Evolutionary conservation across 2,329 filamentous ascomycete species (phyloP).

Genomic region (Fusarium pseudocircinatum): DNA sequence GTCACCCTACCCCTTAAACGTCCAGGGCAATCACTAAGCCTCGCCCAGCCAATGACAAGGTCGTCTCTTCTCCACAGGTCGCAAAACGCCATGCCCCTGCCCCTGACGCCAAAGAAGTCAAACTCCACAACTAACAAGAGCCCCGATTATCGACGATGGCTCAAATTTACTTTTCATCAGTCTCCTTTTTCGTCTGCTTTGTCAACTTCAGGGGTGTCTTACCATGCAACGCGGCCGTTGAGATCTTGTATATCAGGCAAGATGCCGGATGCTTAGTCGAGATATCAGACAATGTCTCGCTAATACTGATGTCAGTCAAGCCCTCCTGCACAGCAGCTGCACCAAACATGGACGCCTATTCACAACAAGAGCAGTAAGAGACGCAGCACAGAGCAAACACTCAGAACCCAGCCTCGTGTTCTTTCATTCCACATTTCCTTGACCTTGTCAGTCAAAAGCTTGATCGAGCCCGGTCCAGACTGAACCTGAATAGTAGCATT

Average conservation of each 20-base stretch:
- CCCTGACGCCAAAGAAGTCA: conserved; percentile 34
- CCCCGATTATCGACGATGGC: conserved; percentile 28
- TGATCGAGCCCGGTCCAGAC: background rate
- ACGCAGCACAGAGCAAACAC: background rate
- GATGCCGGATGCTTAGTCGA: background rate
- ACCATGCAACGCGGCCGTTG: conserved; percentile 6
- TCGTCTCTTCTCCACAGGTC: conserved; percentile 22
- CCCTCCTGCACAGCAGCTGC: background rate
- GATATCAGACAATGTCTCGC: background rate
- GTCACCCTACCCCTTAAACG: conserved; percentile 19
- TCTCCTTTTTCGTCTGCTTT: conserved; percentile 16
- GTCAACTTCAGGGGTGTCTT: background rate
- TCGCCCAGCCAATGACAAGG: conserved; percentile 10
- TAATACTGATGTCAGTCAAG: background rate
- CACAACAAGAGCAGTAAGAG: background rate
- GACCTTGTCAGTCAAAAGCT: background rate
- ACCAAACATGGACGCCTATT: background rate
- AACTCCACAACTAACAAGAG: conserved; percentile 24
- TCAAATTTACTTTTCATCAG: conserved; percentile 28
- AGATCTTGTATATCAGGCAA: conserved; percentile 7
- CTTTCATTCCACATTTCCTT: conserved; percentile 1
- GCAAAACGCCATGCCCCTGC: conserved; percentile 34
- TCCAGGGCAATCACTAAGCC: conserved; percentile 7
- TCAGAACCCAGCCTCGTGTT: conserved; percentile 6
- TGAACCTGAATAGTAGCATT: conserved; percentile 18